Conservation (phyloP, 257 asterid species). For the Osmanthus fragrans region DNA sequence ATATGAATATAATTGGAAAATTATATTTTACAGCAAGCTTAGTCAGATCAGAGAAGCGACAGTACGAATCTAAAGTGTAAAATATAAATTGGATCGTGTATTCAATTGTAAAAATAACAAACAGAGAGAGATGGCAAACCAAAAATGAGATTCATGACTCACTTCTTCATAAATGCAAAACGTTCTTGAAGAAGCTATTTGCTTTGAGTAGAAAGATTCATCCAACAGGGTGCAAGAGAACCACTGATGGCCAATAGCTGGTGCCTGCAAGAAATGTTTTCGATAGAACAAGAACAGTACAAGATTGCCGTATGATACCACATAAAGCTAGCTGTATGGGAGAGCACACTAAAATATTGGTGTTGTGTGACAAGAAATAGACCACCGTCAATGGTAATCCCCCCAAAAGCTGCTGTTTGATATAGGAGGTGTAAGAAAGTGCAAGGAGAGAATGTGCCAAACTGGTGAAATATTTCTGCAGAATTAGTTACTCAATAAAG, state of each 20-base stretch:
- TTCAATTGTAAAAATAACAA: constrained; percentile 13
- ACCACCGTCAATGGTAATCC: background rate
- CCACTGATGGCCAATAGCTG: constrained; percentile 88
- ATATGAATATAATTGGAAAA: constrained; percentile 11
- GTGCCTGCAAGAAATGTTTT: constrained; percentile 53
- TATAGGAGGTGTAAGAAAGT: background rate
- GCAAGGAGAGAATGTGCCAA: background rate
- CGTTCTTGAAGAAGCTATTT: constrained; percentile 82
- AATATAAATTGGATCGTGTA: background rate
- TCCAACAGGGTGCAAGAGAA: constrained; percentile 56
- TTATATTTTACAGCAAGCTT: background rate
- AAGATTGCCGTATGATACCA: background rate
- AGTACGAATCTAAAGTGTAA: background rate
- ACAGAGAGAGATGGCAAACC: background rate
- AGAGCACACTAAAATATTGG: background rate
- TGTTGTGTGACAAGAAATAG: background rate
- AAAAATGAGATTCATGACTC: constrained; percentile 5
- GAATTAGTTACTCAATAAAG: background rate
- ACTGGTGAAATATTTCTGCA: background rate
- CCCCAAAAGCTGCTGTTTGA: background rate
- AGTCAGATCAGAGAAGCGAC: constrained; percentile 16
- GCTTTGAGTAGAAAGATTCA: constrained; percentile 49
- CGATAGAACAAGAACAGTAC: background rate
- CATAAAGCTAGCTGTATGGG: background rate
- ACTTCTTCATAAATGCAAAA: constrained; percentile 93